These are phyloP conservation scores for Rhododendron ferrugineum DNA, from an alignment of 148 eudicot species.

Conservation along the genomic window DNA sequence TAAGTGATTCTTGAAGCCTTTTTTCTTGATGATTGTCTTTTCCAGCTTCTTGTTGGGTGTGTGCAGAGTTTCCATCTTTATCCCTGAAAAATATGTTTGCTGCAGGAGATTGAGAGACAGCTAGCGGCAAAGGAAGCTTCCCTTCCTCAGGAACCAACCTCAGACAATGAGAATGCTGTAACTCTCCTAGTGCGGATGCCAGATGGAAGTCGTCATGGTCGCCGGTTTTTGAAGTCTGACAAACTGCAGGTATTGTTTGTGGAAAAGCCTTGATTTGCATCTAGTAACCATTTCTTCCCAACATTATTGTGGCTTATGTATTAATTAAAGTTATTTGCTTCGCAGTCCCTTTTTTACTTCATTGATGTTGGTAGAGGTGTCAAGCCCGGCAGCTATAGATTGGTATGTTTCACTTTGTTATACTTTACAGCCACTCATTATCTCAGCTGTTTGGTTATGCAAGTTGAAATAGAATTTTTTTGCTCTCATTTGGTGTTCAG, in stretches of 20 bases:
- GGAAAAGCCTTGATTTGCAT: background rate
- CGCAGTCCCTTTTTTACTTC: constrained; percentile 84
- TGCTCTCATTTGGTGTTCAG: background rate
- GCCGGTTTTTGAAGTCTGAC: constrained; percentile 73
- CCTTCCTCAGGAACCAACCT: constrained; percentile 84
- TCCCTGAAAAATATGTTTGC: background rate
- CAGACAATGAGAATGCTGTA: constrained; percentile 70
- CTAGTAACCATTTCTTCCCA: background rate
- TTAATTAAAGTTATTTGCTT: constrained; percentile 15
- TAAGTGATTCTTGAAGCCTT: no score
- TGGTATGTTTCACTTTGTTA: constrained; percentile 45
- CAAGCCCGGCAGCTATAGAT: constrained; percentile 79
- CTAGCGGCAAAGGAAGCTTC: constrained; percentile 91
- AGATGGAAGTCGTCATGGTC: constrained; percentile 85
- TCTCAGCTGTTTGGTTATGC: background rate
- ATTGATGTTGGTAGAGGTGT: constrained; percentile 77
- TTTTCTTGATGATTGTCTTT: background rate
- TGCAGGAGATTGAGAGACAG: constrained; percentile 87
- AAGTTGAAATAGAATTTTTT: background rate
- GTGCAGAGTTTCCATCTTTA: constrained; percentile 5
- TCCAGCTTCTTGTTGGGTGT: background rate
- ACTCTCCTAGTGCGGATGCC: constrained; percentile 93
- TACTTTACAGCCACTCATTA: background rate
- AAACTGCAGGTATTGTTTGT: constrained; percentile 65
- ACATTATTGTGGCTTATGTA: background rate